Conservation (phyloP, 1,284 basidiomycete genomes). For the Gymnopus androsaceus region DNA sequence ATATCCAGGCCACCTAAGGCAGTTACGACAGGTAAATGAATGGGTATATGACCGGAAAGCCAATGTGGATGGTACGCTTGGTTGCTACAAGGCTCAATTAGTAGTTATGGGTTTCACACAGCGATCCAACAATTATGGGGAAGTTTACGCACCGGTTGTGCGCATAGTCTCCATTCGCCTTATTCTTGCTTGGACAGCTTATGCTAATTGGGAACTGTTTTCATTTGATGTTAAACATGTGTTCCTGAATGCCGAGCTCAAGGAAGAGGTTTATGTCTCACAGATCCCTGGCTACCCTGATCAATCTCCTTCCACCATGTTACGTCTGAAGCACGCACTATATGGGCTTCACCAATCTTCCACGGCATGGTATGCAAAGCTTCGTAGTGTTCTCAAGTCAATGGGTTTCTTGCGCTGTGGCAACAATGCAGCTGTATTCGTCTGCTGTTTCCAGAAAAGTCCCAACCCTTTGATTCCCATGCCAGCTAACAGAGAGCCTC, state of each 20-base stretch:
- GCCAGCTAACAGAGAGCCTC: not conserved
- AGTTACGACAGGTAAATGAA: no score
- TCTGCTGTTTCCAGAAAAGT: not conserved
- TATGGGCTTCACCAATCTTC: constrained; percentile 43
- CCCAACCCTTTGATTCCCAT: not conserved
- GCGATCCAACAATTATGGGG: constrained; percentile 29
- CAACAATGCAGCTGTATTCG: constrained; percentile 25
- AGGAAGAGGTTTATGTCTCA: constrained; percentile 35
- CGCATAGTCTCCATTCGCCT: constrained; percentile 31
- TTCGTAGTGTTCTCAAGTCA: constrained; percentile 22
- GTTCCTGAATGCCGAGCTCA: constrained; percentile 35
- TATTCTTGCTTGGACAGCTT: constrained; percentile 31
- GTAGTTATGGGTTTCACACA: constrained; percentile 39
- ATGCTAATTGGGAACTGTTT: no score
- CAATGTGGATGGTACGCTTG: constrained; percentile 27
- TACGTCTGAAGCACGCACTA: constrained; percentile 25
- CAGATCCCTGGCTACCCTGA: constrained; percentile 29
- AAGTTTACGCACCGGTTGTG: constrained; percentile 39
- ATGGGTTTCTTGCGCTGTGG: constrained; percentile 26
- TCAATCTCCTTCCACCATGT: constrained; percentile 17
- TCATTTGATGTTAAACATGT: constrained; percentile 35
- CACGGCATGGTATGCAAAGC: constrained; percentile 32
- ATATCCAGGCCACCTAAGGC: no score
- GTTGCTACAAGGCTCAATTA: constrained; percentile 32
- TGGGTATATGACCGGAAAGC: constrained; percentile 31